Evolutionary conservation across 371 early-diverging fungal species (phyloP), one percentile per base, ranked within the genome.

Genomic region (Apophysomyces trapeziformis): DNA sequence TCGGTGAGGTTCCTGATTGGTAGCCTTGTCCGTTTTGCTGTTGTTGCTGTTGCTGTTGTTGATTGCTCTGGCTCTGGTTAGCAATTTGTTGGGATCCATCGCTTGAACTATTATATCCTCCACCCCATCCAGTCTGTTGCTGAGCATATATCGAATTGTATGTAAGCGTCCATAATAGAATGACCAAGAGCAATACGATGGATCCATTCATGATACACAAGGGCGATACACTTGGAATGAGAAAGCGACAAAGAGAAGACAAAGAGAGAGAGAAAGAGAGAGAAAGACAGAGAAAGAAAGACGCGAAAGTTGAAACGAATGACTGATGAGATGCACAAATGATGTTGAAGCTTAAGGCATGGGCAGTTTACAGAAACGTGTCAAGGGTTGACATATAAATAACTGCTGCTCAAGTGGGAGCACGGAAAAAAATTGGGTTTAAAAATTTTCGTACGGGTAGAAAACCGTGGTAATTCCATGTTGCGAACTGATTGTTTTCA

Each of bases 371-470:
- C 18, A 0, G 21, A 50, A 50, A 21, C 5, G 21, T 16, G 21
- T 4, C 21, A 16, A 50, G 7, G 54, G 54, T 5, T 16, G 21
- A 26, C 21, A 16, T 7, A 50, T 18, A 50, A 50, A 41, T 41
- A 41, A 41, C 41, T 41, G 41, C 12, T 41, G 41, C 21, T 45
- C 8, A 18, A 21, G 16, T 47, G 47, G 54, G 8, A 50, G 9
- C 54, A 21, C 4, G 21, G 21, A 47, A 47, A 47, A 47, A 47
- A 47, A 26, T 50, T 50, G 54, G 35, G 54, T 50, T 50, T 50
- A 26, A 50, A 50, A 47, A 13, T 13, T 41, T 41, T 41, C 3
- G 41, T 1, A 11, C 13, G 5, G 5, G 41, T 41, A 41, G 8
- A 1, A 41, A 5, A 41, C 13, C 13, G 5, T 11, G 11, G 5